Base-by-base conservation (phyloP, 73 alveolate genomes). In the Blepharisma stoltei region DNA sequence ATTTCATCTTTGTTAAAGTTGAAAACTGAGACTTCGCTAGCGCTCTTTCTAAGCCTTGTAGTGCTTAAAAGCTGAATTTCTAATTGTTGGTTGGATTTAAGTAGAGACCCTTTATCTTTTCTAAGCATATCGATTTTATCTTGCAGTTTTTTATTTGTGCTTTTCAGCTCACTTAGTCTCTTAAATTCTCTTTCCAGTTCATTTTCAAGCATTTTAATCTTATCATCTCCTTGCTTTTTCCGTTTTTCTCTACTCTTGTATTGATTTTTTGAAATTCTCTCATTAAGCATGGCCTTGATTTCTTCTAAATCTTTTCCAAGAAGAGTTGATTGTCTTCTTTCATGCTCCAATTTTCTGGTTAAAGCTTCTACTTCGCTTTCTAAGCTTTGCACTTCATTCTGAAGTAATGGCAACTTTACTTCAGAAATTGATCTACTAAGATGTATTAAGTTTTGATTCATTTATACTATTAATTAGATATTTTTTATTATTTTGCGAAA, bases 281-380 rank as follows among this genome's bases (percentile, higher is more conserved):
- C 73, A 20, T 60, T 60, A 8, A 60, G 23, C 49, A 38, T 38
- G 2, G 49, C 49, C 14, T n/a, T 60, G 18, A 20, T n/a, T 60
- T 60, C 73, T 60, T 60, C 73, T 8, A 60, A 14, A 14, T 60
- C 73, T 60, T 60, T 60, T 14, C 23, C 73, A 38, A 60, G 73
- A 8, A 60, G 46, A 38, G 23, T 60, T 18, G 73, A 60, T 18
- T n/a, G 46, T 5, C 73, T n/a, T 60, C 73, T 14, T 60, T 60
- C 73, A 18, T 60, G 73, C 46, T 60, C 73, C 46, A 60, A 25
- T 25, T 60, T 60, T 20, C 73, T n/a, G 14, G 73, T 60, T n/a
- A 60, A 60, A 25, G 14, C 73, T n/a, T 38, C 73, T n/a, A 60
- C 23, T n/a, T 60, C 23, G 2, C 73, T 14, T 25, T 60, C 73